Evolutionary conservation across 75 land plant species (phyloP), one percentile per base, ranked within the genome.

Genomic region (Selaginella tamariscina): DNA sequence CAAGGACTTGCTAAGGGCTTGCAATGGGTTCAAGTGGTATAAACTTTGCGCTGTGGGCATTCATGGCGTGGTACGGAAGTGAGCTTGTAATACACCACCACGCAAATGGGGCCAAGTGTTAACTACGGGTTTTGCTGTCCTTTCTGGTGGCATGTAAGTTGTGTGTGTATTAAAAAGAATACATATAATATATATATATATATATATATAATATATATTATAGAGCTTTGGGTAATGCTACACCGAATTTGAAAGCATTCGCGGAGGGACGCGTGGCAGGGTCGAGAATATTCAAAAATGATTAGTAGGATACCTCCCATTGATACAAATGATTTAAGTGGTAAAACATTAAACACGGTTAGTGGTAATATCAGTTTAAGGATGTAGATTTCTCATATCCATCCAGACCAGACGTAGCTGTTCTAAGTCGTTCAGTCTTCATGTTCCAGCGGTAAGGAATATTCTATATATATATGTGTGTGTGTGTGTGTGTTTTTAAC

Each of bases 311-410:
- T 64, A 1, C 80, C 80, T 13, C 31, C 62, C 23, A 74, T 78
- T 28, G 80, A 70, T 33, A 65, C 64, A 0, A 55, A 70, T 55
- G 68, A 78, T 30, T 20, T 31, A 30, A 29, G 23, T 33, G 79
- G 79, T 1, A 44, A 29, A 32, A 65, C 27, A 2, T 22, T 78
- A 54, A 32, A 55, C 27, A 65, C 33, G 24, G 55, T 74, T n/a
- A 21, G 29, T 29, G 80, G 80, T 1, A 32, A 74, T 8, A 32
- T 78, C 30, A 73, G 31, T 49, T 78, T 2, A 60, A 56, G 26
- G 68, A 78, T 20, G 66, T 78, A 26, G 56, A 65, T 24, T 78
- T 73, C 54, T 30, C 72, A 2, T 78, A 78, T 69, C 80, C 80
- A 24, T 64, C 77, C 2, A 24, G 80, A 24, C 77, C 71, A 21